Percentiles rank a stretch among this genome's conserved stretches.
Conservation (phyloP, 176 grass and related monocot species). For the Zizania latifolia region DNA sequence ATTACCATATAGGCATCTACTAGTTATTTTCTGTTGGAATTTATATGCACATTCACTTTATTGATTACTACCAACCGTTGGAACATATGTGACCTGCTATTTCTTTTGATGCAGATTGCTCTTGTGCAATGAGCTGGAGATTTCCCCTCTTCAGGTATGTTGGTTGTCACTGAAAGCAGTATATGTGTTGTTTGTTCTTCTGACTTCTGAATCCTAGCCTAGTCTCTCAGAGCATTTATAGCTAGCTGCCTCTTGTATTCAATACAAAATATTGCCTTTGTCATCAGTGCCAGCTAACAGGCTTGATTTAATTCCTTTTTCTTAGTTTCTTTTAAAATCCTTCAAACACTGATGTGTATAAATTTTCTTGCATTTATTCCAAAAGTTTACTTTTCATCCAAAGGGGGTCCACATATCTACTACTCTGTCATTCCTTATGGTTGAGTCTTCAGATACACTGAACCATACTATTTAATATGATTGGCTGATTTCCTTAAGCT, state of each 20-base stretch:
- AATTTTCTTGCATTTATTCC: neutral
- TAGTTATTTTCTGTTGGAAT: neutral
- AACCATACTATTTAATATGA: neutral
- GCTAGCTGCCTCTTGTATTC: neutral
- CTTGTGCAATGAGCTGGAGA: conserved; percentile 66
- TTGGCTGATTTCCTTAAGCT: neutral
- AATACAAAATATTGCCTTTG: neutral
- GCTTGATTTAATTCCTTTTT: neutral
- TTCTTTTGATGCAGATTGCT: conserved; percentile 25
- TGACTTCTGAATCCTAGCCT: neutral
- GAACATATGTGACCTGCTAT: neutral
- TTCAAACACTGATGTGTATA: neutral
- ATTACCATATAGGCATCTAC: neutral
- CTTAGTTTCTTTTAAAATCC: neutral
- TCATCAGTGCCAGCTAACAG: neutral
- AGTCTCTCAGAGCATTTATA: neutral
- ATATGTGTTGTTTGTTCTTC: neutral
- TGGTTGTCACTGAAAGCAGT: neutral
- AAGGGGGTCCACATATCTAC: neutral
- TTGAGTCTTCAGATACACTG: conserved; percentile 5
- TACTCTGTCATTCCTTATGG: neutral
- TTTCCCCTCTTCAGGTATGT: conserved; percentile 73
- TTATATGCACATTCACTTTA: neutral
- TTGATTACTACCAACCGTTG: neutral
- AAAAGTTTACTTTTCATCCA: neutral